Conservation (phyloP, 1,284 basidiomycete species). For the Austroboletus novae-zelandiae region DNA sequence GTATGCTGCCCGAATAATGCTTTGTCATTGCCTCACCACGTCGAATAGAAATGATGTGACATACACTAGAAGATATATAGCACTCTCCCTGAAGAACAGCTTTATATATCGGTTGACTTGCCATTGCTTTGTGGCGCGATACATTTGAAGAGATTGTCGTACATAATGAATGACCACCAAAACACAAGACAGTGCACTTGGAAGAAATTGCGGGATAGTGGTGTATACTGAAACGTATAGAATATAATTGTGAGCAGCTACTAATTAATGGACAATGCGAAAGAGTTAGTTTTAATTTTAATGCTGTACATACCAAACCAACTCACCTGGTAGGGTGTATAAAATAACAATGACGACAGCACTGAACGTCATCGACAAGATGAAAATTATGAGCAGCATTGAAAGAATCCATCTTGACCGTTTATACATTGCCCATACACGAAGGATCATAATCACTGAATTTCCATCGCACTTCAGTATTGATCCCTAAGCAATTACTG, state of each 20-base stretch:
- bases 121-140: slow-evolving; percentile 1
- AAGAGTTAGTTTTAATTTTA: too few relatives aligned
- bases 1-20: too few relatives aligned
- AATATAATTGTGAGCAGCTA: too few relatives aligned
- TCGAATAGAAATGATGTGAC: too few relatives aligned
- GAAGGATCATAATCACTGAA: slow-evolving; percentile 12
- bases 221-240: too few relatives aligned
- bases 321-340: background rate
- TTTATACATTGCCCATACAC: slow-evolving; percentile 4
- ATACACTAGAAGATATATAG: background rate
- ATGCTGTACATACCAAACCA: too few relatives aligned
- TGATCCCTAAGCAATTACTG: too few relatives aligned
- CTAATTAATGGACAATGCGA: too few relatives aligned
- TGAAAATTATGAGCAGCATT: slow-evolving; percentile 1
- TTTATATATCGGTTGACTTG: background rate
- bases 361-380: background rate
- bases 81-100: background rate
- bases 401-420: slow-evolving; percentile 1
- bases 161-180: background rate
- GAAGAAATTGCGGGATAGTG: background rate
- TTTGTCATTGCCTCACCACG: too few relatives aligned
- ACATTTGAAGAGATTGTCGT: slow-evolving; percentile 6
- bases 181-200: background rate
- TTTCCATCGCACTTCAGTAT: background rate
- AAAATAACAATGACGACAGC: background rate